phyloP scores from a whole-genome alignment of 345 rosid genomes.

The Carallia pectinifolia region DNA sequence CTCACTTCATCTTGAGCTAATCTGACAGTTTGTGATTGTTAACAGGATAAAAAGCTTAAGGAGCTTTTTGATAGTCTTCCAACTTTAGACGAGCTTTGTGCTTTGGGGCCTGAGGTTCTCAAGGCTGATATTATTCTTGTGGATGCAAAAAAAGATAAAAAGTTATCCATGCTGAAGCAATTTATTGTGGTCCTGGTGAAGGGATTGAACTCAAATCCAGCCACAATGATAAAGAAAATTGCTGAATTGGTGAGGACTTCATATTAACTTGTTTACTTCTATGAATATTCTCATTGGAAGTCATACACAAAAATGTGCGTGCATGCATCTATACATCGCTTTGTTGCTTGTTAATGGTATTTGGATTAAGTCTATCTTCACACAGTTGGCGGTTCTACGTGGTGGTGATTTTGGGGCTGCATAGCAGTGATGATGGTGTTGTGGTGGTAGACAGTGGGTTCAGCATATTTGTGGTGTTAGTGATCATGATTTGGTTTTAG shows the following conservation, averaged over 20 bases:
- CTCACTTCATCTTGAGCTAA: not conserved
- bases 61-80: conserved; percentile 72
- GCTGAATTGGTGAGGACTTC: conserved; percentile 78
- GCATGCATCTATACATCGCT: not conserved
- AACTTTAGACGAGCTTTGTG: conserved; percentile 79
- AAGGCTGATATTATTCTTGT: conserved; percentile 85
- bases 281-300: not conserved
- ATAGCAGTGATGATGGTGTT: too few relatives aligned
- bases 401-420: too few relatives aligned
- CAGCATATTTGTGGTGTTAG: too few relatives aligned
- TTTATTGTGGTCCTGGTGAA: conserved; percentile 67
- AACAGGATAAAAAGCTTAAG: conserved; percentile 82
- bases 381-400: too few relatives aligned
- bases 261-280: conserved; percentile 8
- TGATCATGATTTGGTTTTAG: too few relatives aligned
- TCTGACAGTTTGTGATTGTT: not conserved
- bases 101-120: conserved; percentile 68
- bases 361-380: too few relatives aligned
- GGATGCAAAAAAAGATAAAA: conserved; percentile 80
- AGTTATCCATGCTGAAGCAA: conserved; percentile 85
- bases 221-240: conserved; percentile 83
- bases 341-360: too few relatives aligned
- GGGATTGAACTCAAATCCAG: conserved; percentile 88
- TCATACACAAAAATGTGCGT: not conserved
- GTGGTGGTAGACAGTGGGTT: too few relatives aligned